These are phyloP conservation scores for Phytopythium boreale DNA, from an alignment of 352 stramenopile genomes.

Conservation along the genomic window DNA sequence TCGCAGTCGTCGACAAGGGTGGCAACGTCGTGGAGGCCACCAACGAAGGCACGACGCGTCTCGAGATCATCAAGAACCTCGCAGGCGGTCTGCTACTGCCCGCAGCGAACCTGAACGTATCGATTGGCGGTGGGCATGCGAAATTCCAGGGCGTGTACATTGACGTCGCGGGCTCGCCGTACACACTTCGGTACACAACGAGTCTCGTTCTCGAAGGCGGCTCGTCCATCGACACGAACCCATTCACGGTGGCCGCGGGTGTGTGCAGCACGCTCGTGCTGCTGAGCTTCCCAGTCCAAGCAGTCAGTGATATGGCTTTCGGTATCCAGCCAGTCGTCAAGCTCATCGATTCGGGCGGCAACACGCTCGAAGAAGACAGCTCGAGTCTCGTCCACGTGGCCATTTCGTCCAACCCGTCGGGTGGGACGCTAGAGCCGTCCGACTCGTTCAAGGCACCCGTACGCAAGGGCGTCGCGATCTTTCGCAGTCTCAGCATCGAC, in stretches of 20 bases:
- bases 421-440: slow-evolving; percentile 39
- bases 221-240: slow-evolving; percentile 59
- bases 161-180: slow-evolving; percentile 73
- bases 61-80: slow-evolving; percentile 73
- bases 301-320: slow-evolving; percentile 73
- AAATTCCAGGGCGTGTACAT: slow-evolving; percentile 70
- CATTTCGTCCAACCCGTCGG: slow-evolving; percentile 74
- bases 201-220: slow-evolving; percentile 52
- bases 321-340: slow-evolving; percentile 72
- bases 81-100: slow-evolving; percentile 50
- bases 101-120: slow-evolving; percentile 37
- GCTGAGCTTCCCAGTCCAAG: slow-evolving; percentile 26
- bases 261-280: slow-evolving; percentile 51
- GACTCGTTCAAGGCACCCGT: slow-evolving; percentile 41
- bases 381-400: slow-evolving; percentile 56
- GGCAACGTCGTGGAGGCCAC: slow-evolving; percentile 56
- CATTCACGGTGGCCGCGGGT: slow-evolving; percentile 70
- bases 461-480: slow-evolving; percentile 52
- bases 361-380: slow-evolving; percentile 58
- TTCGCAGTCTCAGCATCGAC: slow-evolving; percentile 74
- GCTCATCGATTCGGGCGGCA: slow-evolving; percentile 72
- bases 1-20: slow-evolving; percentile 74
- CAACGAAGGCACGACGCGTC: slow-evolving; percentile 46
- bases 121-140: slow-evolving; percentile 46
- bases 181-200: slow-evolving; percentile 68